Conservation (phyloP, 1,284 basidiomycete genomes). For the Melampsora larici-populina region DNA sequence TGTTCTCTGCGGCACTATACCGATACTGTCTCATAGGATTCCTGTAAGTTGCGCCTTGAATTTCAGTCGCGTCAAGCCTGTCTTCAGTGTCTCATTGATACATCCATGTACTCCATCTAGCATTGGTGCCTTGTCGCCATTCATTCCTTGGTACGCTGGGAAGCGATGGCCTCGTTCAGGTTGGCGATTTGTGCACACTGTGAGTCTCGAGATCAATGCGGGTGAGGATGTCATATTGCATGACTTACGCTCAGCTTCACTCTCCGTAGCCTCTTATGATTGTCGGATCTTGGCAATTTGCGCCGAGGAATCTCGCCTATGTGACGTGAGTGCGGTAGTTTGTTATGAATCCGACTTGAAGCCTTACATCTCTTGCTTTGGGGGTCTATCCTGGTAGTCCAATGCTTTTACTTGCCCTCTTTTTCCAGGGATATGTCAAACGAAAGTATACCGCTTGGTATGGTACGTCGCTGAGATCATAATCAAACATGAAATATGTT, state of each 20-base stretch:
- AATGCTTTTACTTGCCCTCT: slow-evolving; percentile 14
- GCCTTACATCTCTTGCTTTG: neutral
- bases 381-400: neutral
- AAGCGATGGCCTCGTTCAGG: slow-evolving; percentile 38
- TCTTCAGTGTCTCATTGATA: too few species aligned
- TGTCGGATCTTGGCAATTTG: slow-evolving; percentile 22
- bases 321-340: slow-evolving; percentile 17
- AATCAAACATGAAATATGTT: too few species aligned
- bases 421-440: slow-evolving; percentile 41
- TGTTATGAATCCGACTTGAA: neutral
- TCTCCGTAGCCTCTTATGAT: slow-evolving; percentile 32
- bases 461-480: slow-evolving; percentile 11
- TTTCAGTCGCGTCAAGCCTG: too few species aligned
- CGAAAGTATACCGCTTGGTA: slow-evolving; percentile 36
- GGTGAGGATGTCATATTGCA: neutral
- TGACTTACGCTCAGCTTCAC: too few species aligned
- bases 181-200: slow-evolving; percentile 40
- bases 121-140: slow-evolving; percentile 26
- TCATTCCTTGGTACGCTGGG: slow-evolving; percentile 37
- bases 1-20: slow-evolving; percentile 29
- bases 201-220: neutral
- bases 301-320: slow-evolving; percentile 30
- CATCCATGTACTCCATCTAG: neutral
- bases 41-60: slow-evolving; percentile 14
- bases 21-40: slow-evolving; percentile 32